Percentiles rank a stretch among this genome's conserved stretches.
Evolutionary conservation across 768 basidiomycete genomes (phyloP).

Genomic region (Suillus plorans): DNA sequence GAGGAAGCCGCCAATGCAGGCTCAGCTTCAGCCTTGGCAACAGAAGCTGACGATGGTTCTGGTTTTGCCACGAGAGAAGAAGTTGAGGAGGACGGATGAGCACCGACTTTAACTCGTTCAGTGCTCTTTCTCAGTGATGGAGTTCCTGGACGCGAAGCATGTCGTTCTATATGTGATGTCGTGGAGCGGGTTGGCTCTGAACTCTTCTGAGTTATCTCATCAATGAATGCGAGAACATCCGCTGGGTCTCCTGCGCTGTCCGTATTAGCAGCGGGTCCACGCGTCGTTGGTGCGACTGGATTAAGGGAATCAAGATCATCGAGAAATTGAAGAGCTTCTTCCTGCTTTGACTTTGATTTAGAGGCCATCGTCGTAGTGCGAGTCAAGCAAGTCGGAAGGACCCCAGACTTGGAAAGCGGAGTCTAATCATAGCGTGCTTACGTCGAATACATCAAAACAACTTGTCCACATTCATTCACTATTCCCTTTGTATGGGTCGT

Average conservation of each 20-base stretch:
- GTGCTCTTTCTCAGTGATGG: slow-evolving; percentile 74
- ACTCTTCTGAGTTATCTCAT: slow-evolving; percentile 93
- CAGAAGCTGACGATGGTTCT: slow-evolving; percentile 23
- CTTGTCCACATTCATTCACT: not conserved
- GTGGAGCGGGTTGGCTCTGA: slow-evolving; percentile 69
- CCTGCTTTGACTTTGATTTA: slow-evolving; percentile 72
- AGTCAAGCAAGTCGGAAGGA: not conserved
- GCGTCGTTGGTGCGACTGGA: slow-evolving; percentile 31
- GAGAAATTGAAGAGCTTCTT: slow-evolving; percentile 90
- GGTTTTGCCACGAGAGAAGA: slow-evolving; percentile 39
- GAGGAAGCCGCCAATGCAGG: slow-evolving; percentile 11
- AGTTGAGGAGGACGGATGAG: slow-evolving; percentile 39
- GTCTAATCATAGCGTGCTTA: not conserved
- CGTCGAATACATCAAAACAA: not conserved
- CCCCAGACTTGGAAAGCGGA: slow-evolving; percentile 1
- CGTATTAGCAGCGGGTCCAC: slow-evolving; percentile 21
- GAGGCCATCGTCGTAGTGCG: slow-evolving; percentile 29
- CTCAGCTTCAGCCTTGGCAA: slow-evolving; percentile 23
- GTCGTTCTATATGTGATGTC: slow-evolving; percentile 53
- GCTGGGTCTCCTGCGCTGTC: slow-evolving; percentile 64
- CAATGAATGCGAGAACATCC: slow-evolving; percentile 89
- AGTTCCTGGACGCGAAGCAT: slow-evolving; percentile 64
- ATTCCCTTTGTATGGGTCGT: slow-evolving; percentile 19
- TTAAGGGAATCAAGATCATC: slow-evolving; percentile 90
- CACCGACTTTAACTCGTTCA: slow-evolving; percentile 70